Percentiles rank a stretch among this genome's conserved stretches.
phyloP scores from a whole-genome alignment of 192 early-diverging fungal genomes.

The Coemansia sp. region DNA sequence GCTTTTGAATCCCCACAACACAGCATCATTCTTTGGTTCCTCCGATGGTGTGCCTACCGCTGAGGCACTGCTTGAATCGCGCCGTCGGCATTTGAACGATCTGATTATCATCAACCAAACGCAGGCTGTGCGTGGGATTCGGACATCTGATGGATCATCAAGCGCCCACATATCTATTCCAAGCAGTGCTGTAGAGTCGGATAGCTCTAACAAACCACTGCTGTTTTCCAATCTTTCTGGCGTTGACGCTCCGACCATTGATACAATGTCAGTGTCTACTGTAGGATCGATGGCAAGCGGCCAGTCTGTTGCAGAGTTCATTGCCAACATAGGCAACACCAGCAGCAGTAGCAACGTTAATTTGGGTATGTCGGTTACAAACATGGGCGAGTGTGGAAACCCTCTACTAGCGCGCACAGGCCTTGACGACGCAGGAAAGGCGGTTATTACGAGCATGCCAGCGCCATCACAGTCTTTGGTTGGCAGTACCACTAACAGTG shows the following conservation, averaged over 20 bases:
- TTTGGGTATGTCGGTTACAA: neutral
- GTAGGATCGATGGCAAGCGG: neutral
- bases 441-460: constrained; percentile 6
- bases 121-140: constrained; percentile 32
- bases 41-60: constrained; percentile 23
- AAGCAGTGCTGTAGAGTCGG: neutral
- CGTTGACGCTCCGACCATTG: neutral
- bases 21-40: neutral
- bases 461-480: neutral
- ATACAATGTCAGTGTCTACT: neutral
- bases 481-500: neutral
- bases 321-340: constrained; percentile 1
- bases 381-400: neutral
- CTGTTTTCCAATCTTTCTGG: constrained; percentile 28
- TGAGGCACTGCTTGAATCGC: constrained; percentile 35
- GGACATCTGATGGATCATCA: neutral
- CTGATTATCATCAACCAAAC: constrained; percentile 49
- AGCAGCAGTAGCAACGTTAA: neutral
- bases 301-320: neutral
- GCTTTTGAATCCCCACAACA: neutral
- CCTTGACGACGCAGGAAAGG: neutral
- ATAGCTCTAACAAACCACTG: constrained; percentile 7
- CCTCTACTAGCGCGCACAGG: neutral
- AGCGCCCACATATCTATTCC: neutral
- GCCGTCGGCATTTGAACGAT: constrained; percentile 46